Base-by-base conservation (phyloP, 768 basidiomycete species). In the Tricholomella constricta region DNA sequence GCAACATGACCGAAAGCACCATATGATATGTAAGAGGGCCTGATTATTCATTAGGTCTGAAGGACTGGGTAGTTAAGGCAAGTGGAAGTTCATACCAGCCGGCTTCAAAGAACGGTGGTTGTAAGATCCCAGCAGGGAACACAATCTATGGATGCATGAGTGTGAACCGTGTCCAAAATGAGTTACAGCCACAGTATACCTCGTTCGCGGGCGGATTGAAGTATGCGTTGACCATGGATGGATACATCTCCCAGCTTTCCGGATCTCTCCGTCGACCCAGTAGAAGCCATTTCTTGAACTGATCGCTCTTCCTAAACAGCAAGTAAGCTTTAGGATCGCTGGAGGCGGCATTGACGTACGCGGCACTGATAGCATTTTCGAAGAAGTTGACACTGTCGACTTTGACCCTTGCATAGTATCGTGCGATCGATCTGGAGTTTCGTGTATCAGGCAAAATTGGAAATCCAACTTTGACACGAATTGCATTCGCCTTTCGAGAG, bases 91-190 rank as follows among this genome's bases (percentile, higher is more conserved):
- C 48, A 26, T 54, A 89, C 89, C 93, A 96, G 50, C 84, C 76
- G 47, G 81, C 75, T 4, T 81, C 82, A 77, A 94, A 98, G 81
- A 94, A 98, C 0, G 95, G 95, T 2, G 91, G 87, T 57, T 88
- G 92, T 15, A 98, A 72, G 62, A 98, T 94, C 22, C 97, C 97
- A 19, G 97, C 96, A 8, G 97, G 95, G 75, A 99, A 98, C 19
- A 94, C 91, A 46, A 95, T 94, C 87, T 91, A 38, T 20, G 35
- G 3, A 42, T 9, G 37, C 40, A 11, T 52, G 42, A 44, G 35
- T 19, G 19, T 32, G 25, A 12, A 12, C 4, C 15, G 23, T 14
- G 12, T 15, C 22, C 1, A 17, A 15, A 23, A 22, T 27, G 17
- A 37, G 11, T 14, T 9, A n/a, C 31, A 9, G 19, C n/a, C n/a